Evolutionary conservation across 116 monocot species (phyloP).

Genomic region (Cymodocea nodosa): DNA sequence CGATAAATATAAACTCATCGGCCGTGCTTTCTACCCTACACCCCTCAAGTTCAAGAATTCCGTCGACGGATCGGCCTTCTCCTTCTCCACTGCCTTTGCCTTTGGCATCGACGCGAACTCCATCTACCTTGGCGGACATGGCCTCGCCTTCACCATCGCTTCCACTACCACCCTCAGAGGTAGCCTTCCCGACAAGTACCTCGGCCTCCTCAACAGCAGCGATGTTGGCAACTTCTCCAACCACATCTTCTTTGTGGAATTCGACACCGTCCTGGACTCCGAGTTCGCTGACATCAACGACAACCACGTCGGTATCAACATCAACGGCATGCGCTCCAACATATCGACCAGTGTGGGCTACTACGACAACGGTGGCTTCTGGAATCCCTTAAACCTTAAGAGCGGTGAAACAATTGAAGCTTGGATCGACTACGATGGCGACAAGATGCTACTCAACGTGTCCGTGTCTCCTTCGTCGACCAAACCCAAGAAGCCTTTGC

Average conservation of each 20-base stretch:
- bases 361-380: conserved; percentile 17
- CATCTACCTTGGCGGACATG: conserved; percentile 51
- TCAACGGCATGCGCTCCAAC: conserved; percentile 45
- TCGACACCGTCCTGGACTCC: conserved; percentile 69
- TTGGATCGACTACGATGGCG: conserved; percentile 71
- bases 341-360: conserved; percentile 25
- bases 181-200: conserved; percentile 46
- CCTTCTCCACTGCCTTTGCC: conserved; percentile 72
- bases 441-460: conserved; percentile 23
- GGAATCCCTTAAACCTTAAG: conserved; percentile 28
- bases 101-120: conserved; percentile 45
- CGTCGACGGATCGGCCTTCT: conserved; percentile 21
- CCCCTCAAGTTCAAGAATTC: conserved; percentile 39
- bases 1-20: not conserved
- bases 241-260: conserved; percentile 67
- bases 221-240: conserved; percentile 41
- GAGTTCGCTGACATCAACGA: conserved; percentile 77
- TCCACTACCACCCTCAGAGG: conserved; percentile 10
- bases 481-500: conserved; percentile 33
- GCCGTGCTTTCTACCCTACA: conserved; percentile 43
- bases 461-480: conserved; percentile 24
- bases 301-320: conserved; percentile 71
- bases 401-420: conserved; percentile 34
- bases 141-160: conserved; percentile 57
- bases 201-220: conserved; percentile 56